Conservation (phyloP, 129 eudicot species). For the Solidago caesia region DNA sequence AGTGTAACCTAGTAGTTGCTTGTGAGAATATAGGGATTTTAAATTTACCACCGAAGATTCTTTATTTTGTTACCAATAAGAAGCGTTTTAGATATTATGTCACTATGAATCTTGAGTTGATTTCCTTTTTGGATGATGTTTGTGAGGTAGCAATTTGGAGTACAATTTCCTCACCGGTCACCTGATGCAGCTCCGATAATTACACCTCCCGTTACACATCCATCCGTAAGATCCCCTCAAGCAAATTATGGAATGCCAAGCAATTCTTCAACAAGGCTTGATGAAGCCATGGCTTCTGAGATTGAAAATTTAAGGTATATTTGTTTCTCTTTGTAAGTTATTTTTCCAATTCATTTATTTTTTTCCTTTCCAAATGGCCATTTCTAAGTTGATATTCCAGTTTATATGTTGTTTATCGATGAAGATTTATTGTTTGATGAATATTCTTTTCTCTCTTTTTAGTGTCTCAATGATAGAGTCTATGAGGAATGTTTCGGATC, state of each 20-base stretch:
- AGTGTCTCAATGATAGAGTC: constrained; percentile 64
- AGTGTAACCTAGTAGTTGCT: background rate
- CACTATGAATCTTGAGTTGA: background rate
- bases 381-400: too few species aligned
- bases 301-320: constrained; percentile 61
- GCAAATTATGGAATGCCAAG: constrained; percentile 83
- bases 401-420: background rate
- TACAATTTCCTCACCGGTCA: constrained; percentile 70
- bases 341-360: background rate
- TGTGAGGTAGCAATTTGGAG: constrained; percentile 46
- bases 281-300: constrained; percentile 89
- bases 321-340: background rate
- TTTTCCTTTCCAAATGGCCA: too few species aligned
- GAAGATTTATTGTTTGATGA: background rate
- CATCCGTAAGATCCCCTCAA: constrained; percentile 48
- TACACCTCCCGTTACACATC: constrained; percentile 73
- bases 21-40: constrained; percentile 6
- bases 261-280: constrained; percentile 77
- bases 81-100: background rate
- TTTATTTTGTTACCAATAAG: background rate
- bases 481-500: constrained; percentile 70
- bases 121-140: constrained; percentile 14
- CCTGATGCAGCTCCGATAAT: constrained; percentile 67
- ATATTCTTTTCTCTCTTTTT: constrained; percentile 4
- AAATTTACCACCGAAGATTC: background rate